Conservation (phyloP, 768 basidiomycete genomes). For the Mycena kentingensis region DNA sequence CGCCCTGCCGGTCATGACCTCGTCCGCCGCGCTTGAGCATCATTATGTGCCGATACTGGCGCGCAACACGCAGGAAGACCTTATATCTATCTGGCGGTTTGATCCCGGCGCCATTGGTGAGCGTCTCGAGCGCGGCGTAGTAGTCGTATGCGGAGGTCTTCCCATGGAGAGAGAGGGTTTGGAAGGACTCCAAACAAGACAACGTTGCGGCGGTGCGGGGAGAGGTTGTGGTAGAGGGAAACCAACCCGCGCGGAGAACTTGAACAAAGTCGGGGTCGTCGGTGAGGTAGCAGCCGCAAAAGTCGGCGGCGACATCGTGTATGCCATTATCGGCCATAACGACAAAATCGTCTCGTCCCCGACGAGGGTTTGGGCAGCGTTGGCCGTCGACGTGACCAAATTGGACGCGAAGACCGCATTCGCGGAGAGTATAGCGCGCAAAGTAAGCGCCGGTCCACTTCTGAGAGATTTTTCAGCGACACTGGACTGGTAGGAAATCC, state of each 20-base stretch:
- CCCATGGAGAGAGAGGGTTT: constrained; percentile 8
- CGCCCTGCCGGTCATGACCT: neutral
- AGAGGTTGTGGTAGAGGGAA: constrained; percentile 29
- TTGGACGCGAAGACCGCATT: constrained; percentile 26
- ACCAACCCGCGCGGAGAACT: constrained; percentile 33
- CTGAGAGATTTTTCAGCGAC: constrained; percentile 2
- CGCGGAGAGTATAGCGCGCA: constrained; percentile 3
- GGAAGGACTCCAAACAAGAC: neutral
- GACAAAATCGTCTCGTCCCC: constrained; percentile 26
- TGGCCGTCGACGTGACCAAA: constrained; percentile 20
- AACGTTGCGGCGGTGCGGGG: constrained; percentile 3
- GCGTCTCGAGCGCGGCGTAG: constrained; percentile 7
- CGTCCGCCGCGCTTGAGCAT: constrained; percentile 9
- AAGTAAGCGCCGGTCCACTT: constrained; percentile 19
- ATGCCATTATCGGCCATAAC: constrained; percentile 28
- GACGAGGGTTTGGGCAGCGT: constrained; percentile 20
- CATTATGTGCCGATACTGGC: constrained; percentile 5
- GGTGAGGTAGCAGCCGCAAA: constrained; percentile 29
- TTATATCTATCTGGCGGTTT: constrained; percentile 3
- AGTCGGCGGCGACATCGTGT: constrained; percentile 31
- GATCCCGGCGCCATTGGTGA: constrained; percentile 12
- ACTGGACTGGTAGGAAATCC: neutral
- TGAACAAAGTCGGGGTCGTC: constrained; percentile 17
- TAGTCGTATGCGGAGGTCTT: constrained; percentile 19
- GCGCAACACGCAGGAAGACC: constrained; percentile 1